Base-by-base conservation (phyloP, 2,329 filamentous ascomycete species). In the Fusarium sp. region DNA sequence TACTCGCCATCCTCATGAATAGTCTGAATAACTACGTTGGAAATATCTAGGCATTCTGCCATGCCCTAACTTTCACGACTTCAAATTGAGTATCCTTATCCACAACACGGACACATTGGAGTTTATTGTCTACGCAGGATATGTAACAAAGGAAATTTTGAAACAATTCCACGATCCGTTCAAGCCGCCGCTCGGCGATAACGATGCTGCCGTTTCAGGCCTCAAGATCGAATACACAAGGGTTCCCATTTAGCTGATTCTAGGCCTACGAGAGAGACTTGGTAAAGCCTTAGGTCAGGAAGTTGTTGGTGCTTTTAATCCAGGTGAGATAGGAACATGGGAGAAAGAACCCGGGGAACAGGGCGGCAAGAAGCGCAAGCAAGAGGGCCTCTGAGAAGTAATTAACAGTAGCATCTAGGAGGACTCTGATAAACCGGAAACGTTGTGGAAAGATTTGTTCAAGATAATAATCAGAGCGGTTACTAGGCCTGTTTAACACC, bases 221-320 rank as follows among this genome's bases (percentile, higher is more conserved):
- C 71, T 86, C 56, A 72, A 72, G 31, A 80, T 86, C 17, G 75
- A 79, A 31, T 80, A 81, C 67, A 75, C 75, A 2, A 77, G 76
- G 8, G 80, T 86, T 3, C 79, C 80, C 0, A 76, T 82, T 23
- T 86, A 82, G 82, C 84, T 84, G 0, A 76, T 85, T 6, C 67
- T 84, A 1, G 84, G 83, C 5, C 76, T 87, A 7, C 80, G 80
- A 56, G 83, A 86, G 68, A 79, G 84, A 6, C 74, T 87, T 0
- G 82, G 81, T 36, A 78, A 78, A 59, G 84, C 82, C 3, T 72
- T 87, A 0, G 83, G 84, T 7, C 70, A 73, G n/a, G 82, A 84
- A 4, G 63, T 85, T 11, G 79, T 83, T 4, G 82, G 82, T 1
- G 47, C 56, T 1, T 75, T 79, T 43, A 73, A 80, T 46, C 54